These are phyloP conservation scores for Pseudogymnoascus sp. DNA, from an alignment of 2,329 filamentous ascomycete species.

Conservation along the genomic window DNA sequence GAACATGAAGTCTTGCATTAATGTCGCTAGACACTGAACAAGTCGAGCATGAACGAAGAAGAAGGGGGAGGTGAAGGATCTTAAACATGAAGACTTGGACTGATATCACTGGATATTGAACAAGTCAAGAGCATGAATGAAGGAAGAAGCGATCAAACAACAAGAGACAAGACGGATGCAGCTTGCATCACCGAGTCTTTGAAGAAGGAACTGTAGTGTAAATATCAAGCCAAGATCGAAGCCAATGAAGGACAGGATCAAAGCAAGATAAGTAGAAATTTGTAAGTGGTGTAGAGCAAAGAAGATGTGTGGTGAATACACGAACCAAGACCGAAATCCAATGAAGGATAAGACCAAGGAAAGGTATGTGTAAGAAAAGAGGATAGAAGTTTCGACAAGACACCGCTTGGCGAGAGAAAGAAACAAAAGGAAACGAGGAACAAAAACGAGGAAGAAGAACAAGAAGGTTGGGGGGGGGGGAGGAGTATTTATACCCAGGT, in stretches of 20 bases:
- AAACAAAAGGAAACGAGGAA: not conserved
- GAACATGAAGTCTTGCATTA: not conserved
- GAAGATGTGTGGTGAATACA: not conserved
- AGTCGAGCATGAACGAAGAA: too few relatives aligned
- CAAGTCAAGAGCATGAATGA: too few relatives aligned
- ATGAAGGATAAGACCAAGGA: not conserved
- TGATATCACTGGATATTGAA: too few relatives aligned
- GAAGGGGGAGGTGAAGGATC: too few relatives aligned
- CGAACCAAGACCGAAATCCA: not conserved
- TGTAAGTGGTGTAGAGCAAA: not conserved
- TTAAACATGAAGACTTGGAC: too few relatives aligned
- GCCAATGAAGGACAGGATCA: not conserved
- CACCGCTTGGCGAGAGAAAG: not conserved
- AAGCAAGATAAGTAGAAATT: not conserved
- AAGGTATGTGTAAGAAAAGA: not conserved
- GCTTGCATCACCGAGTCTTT: not conserved
- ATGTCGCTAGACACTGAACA: not conserved
- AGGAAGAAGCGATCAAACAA: not conserved
- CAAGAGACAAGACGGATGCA: not conserved
- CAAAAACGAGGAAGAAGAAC: not conserved
- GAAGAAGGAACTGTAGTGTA: not conserved
- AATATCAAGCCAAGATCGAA: not conserved
- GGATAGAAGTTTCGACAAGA: not conserved
- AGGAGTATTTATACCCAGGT: not conserved
- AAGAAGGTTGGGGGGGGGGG: not conserved